Evolutionary conservation across 768 basidiomycete species (phyloP).

Genomic region (Suillus tomentosus): DNA sequence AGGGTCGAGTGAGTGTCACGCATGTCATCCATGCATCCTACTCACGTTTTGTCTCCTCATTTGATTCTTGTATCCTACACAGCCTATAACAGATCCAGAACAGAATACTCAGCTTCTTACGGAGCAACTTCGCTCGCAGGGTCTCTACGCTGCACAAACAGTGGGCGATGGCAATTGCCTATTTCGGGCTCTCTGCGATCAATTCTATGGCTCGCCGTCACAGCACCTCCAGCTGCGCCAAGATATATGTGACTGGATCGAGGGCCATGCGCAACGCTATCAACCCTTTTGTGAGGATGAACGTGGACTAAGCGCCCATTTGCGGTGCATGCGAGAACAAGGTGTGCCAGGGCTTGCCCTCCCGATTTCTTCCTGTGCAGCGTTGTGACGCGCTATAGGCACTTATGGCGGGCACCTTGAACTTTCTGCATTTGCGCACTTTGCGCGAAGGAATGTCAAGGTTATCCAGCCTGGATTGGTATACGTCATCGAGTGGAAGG

Average conservation of each 20-base stretch:
- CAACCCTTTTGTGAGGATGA: slow-evolving; percentile 88
- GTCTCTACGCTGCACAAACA: slow-evolving; percentile 85
- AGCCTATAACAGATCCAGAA: slow-evolving; percentile 58
- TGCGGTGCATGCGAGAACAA: slow-evolving; percentile 77
- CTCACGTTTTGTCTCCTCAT: slow-evolving; percentile 17
- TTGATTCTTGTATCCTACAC: slow-evolving; percentile 1
- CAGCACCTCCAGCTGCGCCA: slow-evolving; percentile 67
- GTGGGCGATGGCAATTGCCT: slow-evolving; percentile 93
- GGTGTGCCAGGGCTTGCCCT: slow-evolving; percentile 43
- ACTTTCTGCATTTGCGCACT: slow-evolving; percentile 88
- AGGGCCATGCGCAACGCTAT: slow-evolving; percentile 66
- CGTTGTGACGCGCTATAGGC: slow-evolving; percentile 41
- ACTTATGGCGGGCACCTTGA: slow-evolving; percentile 95
- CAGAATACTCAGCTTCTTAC: slow-evolving; percentile 67
- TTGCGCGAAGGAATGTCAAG: slow-evolving; percentile 78
- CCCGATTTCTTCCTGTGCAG: slow-evolving; percentile 15
- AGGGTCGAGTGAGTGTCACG: slow-evolving; percentile 51
- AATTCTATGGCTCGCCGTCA: slow-evolving; percentile 75
- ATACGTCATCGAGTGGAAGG: slow-evolving; percentile 84
- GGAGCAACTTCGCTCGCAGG: slow-evolving; percentile 72
- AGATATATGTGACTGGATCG: slow-evolving; percentile 85
- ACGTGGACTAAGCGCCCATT: slow-evolving; percentile 70
- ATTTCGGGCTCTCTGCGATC: slow-evolving; percentile 88
- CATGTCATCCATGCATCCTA: slow-evolving; percentile 21
- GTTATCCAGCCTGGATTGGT: slow-evolving; percentile 91